Evolutionary conservation across 495 filamentous ascomycete genomes (phyloP).

Genomic region (Lichenothelia convexa): DNA sequence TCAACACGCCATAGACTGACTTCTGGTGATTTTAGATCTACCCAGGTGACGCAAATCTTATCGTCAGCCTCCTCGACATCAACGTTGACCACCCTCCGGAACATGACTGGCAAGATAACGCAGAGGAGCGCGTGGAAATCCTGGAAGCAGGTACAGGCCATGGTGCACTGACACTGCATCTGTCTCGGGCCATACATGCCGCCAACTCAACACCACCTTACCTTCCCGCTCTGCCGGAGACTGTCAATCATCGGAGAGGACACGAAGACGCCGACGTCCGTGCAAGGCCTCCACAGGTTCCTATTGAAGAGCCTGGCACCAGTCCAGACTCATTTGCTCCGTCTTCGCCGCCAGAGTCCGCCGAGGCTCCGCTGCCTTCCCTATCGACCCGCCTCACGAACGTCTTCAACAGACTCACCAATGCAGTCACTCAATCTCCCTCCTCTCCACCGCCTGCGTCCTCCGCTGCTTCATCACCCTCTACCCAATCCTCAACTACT

Average conservation of each 20-base stretch:
- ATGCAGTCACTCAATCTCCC: background rate
- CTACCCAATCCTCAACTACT: no score
- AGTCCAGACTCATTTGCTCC: no score
- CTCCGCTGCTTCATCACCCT: no score
- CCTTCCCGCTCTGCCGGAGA: no score
- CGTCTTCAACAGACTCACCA: no score
- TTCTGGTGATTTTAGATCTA: no score
- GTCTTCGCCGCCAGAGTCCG: background rate
- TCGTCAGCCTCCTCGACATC: constrained; percentile 57
- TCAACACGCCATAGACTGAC: no score
- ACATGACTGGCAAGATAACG: constrained; percentile 11
- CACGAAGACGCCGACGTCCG: constrained; percentile 4
- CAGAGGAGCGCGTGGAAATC: constrained; percentile 37
- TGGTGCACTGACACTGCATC: constrained; percentile 53
- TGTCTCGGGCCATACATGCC: constrained; percentile 57
- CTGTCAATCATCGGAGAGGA: no score
- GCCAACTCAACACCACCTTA: constrained; percentile 34
- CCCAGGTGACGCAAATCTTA: constrained; percentile 48
- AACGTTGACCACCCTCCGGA: constrained; percentile 32
- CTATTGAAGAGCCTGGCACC: no score
- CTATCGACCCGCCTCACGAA: background rate
- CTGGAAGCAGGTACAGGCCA: constrained; percentile 71
- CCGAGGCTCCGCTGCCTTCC: background rate
- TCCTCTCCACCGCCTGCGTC: background rate
- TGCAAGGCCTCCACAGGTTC: constrained; percentile 10